Evolutionary conservation across 495 filamentous ascomycete species (phyloP), one percentile per base, ranked within the genome.

Genomic region (Podospora tetraspora): DNA sequence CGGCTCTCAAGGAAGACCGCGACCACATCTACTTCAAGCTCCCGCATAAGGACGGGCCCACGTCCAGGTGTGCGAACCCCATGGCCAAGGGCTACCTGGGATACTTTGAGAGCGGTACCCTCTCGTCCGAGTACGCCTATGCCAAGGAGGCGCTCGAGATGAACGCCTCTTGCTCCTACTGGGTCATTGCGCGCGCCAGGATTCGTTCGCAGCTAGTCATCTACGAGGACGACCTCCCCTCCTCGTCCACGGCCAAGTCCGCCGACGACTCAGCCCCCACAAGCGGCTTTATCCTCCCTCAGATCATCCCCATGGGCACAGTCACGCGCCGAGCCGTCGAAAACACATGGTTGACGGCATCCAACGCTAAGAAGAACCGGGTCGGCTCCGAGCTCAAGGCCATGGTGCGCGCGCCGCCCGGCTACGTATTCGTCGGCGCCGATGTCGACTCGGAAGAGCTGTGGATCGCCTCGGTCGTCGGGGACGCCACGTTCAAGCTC

Each of bases 371-470:
- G 75, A 83, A 83, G 66, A 97, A 98, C 69, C 91, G 96, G 24
- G 94, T 99, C 60, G 95, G 95, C 3, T 98, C 95, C 21, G 95
- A 99, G 75, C 83, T 99, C 19, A 99, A 99, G 76, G 92, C 94
- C 34, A 97, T 98, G 92, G 88, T 99, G 71, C 92, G 89, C 73
- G 93, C 96, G 19, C 95, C 95, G 0, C 88, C 88, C 24, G 95
- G 95, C 32, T 93, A 97, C 70, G 88, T 84, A 63, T 97, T 99
- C 77, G 95, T 99, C 62, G 95, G 95, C 34, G 95, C 96, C 4
- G 95, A 99, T 78, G 95, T 99, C 8, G 95, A 99, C 73, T 97
- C 94, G n/a, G 90, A 99, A 76, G 95, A 99, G 79, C 84, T 99
- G 32, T 99, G 95, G 95, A 99, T 99, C 73, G 95, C 95, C 8